Evolutionary conservation across 352 stramenopile genomes (phyloP).

Genomic region (Globisporangium nagaii): DNA sequence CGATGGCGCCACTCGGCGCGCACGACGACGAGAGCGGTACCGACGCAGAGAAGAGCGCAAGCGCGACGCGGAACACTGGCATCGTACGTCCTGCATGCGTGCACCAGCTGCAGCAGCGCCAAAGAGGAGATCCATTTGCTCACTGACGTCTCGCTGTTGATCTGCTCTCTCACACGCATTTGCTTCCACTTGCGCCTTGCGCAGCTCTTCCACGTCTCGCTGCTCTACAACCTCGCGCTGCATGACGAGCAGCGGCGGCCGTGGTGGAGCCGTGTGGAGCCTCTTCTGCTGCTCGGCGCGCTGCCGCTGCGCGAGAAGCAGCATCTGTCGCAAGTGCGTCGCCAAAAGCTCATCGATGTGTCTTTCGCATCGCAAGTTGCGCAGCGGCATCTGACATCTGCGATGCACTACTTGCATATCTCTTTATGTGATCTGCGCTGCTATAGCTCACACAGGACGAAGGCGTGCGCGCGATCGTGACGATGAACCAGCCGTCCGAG

Average conservation of each 20-base stretch:
- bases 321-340: constrained; percentile 29
- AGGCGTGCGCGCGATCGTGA: constrained; percentile 62
- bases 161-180: no score
- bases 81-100: background rate
- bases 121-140: no score
- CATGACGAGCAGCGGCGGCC: constrained; percentile 37
- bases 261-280: constrained; percentile 72
- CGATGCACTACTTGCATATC: background rate
- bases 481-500: constrained; percentile 71
- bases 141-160: no score
- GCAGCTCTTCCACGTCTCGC: constrained; percentile 44
- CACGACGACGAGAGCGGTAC: constrained; percentile 15
- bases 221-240: constrained; percentile 70
- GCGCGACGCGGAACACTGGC: background rate
- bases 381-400: background rate
- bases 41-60: background rate
- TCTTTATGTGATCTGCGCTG: background rate
- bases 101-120: no score
- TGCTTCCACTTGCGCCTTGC: no score
- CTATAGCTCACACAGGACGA: constrained; percentile 42
- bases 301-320: constrained; percentile 53
- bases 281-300: constrained; percentile 59
- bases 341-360: no score
- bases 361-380: no score
- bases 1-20: background rate